A percentile compares a stretch with the other conserved stretches of the same genome.
phyloP scores from a whole-genome alignment of 331 rosid species.

The Malus hybrid region DNA sequence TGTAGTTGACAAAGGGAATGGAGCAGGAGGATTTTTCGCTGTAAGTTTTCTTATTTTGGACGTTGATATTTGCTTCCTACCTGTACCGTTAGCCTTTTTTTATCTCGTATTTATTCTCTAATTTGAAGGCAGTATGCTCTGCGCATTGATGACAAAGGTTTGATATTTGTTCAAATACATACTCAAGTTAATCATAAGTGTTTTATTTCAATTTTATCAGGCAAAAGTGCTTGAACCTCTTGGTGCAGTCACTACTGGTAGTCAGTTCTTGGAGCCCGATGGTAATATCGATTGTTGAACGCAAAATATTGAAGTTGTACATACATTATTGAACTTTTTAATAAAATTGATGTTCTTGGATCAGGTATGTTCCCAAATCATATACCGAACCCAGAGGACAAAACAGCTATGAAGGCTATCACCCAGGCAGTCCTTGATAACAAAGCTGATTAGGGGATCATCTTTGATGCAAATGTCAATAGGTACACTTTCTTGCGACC shows the following conservation, averaged over 20 bases:
- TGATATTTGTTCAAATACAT: constrained; percentile 10
- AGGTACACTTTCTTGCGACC: constrained; percentile 37
- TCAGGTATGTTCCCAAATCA: constrained; percentile 96
- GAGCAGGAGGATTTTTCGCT: constrained; percentile 92
- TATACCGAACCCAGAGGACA: constrained; percentile 94
- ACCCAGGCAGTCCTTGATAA: constrained; percentile 82
- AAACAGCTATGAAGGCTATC: constrained; percentile 92
- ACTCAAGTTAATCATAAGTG: neutral
- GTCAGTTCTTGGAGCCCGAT: constrained; percentile 99
- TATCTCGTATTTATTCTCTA: neutral
- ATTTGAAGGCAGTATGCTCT: neutral
- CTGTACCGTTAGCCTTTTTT: neutral
- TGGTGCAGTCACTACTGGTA: constrained; percentile 82
- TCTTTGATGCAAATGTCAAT: constrained; percentile 93
- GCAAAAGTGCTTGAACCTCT: constrained; percentile 91
- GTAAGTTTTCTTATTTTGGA: constrained; percentile 31
- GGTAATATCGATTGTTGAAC: constrained; percentile 43
- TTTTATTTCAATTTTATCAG: constrained; percentile 27
- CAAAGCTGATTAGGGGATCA: constrained; percentile 95
- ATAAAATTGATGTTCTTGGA: constrained; percentile 9
- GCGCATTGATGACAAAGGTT: neutral
- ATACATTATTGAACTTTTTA: neutral
- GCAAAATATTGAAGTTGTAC: constrained; percentile 1
- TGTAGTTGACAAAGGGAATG: constrained; percentile 94
- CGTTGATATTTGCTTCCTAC: neutral